A percentile compares a stretch with the other conserved stretches of the same genome.
Evolutionary conservation across 2,329 filamentous ascomycete species (phyloP).

Genomic region (Penicillium paneum): DNA sequence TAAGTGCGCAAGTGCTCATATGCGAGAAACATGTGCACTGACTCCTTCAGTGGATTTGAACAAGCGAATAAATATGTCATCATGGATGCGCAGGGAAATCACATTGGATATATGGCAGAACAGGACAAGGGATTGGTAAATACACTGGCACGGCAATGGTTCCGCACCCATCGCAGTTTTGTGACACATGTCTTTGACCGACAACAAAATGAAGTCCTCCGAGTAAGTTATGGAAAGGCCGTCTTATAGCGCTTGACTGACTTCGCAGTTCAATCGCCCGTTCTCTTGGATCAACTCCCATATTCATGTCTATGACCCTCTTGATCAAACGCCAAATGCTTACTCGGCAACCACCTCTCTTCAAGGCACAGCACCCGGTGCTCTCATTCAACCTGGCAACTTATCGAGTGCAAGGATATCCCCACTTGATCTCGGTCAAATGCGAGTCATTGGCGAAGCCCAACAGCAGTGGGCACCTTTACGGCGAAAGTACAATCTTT

Average conservation of each 20-base stretch:
- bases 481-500: slow-evolving; percentile 63
- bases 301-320: slow-evolving; percentile 56
- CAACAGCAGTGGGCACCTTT: slow-evolving; percentile 63
- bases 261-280: slow-evolving; percentile 55
- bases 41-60: slow-evolving; percentile 53
- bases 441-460: slow-evolving; percentile 62
- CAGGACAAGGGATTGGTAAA: slow-evolving; percentile 58
- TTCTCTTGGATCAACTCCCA: slow-evolving; percentile 62
- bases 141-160: slow-evolving; percentile 57
- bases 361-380: slow-evolving; percentile 44
- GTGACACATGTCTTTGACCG: slow-evolving; percentile 64
- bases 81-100: slow-evolving; percentile 61
- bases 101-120: slow-evolving; percentile 64
- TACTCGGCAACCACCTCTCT: slow-evolving; percentile 44
- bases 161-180: slow-evolving; percentile 61
- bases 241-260: slow-evolving; percentile 8
- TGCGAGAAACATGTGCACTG: not conserved
- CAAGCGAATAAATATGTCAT: slow-evolving; percentile 66
- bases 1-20: slow-evolving; percentile 23
- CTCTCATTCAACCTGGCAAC: slow-evolving; percentile 39
- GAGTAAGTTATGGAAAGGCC: slow-evolving; percentile 33
- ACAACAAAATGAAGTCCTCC: slow-evolving; percentile 58
- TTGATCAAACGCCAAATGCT: slow-evolving; percentile 34
- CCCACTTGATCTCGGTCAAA: slow-evolving; percentile 52
- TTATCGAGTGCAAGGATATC: slow-evolving; percentile 53